These are phyloP conservation scores for Rutstroemia sp. DNA, from an alignment of 2,329 filamentous ascomycete species.

Conservation along the genomic window DNA sequence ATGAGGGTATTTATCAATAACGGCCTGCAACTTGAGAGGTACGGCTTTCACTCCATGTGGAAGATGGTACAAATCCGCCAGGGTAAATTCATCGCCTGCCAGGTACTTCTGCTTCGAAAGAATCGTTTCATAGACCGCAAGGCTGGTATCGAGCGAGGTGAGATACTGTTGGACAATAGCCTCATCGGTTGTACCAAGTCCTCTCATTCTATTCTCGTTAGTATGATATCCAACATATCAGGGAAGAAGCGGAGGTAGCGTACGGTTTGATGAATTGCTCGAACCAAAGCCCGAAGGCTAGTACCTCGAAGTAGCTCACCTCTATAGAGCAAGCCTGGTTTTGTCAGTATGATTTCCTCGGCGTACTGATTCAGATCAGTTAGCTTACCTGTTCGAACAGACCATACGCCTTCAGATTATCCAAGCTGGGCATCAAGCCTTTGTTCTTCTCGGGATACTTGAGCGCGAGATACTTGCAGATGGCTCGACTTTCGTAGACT, in stretches of 20 bases:
- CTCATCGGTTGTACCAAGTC: background rate
- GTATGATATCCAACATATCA: background rate
- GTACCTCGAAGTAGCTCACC: background rate
- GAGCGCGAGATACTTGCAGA: slow-evolving; percentile 24
- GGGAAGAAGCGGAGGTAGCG: background rate
- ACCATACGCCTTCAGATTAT: slow-evolving; percentile 21
- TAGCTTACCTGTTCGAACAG: slow-evolving; percentile 12
- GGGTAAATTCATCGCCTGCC: slow-evolving; percentile 17
- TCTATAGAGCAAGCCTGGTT: background rate
- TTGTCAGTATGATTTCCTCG: background rate
- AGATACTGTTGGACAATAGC: background rate
- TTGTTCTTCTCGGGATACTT: slow-evolving; percentile 28
- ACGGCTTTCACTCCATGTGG: slow-evolving; percentile 10
- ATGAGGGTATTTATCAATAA: slow-evolving; percentile 6
- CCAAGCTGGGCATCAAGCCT: slow-evolving; percentile 20
- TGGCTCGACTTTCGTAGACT: slow-evolving; percentile 26
- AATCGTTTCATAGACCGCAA: slow-evolving; percentile 17
- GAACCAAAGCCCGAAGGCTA: background rate
- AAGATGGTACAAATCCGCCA: slow-evolving; percentile 18
- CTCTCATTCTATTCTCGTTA: background rate
- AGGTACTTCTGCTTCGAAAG: slow-evolving; percentile 19
- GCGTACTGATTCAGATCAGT: too few species aligned
- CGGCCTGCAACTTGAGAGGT: slow-evolving; percentile 1
- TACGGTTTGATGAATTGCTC: slow-evolving; percentile 1
- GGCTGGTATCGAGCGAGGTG: background rate